Evolutionary conservation across 805 yeast genomes (phyloP), one percentile per base, ranked within the genome.

Genomic region (Saccharomycopsis vini): DNA sequence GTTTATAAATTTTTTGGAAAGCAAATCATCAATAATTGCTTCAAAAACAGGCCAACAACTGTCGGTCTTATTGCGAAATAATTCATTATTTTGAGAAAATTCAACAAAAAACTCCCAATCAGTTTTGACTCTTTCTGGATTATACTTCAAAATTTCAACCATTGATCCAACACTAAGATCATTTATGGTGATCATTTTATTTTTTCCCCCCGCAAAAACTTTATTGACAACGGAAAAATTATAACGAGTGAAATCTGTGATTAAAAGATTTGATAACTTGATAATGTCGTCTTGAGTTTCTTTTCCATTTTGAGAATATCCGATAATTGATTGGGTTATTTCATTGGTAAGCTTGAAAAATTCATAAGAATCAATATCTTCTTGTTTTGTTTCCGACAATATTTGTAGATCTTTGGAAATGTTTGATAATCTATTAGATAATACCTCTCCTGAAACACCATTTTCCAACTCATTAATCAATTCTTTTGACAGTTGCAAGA

Each of bases 51-150:
- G 13, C n/a, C n/a, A n/a, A n/a, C n/a, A n/a, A 26, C 26, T 37
- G n/a, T 37, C 32, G 7, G n/a, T 33, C n/a, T 32, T 18, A n/a
- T n/a, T n/a, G n/a, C n/a, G n/a, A n/a, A n/a, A n/a, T n/a, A n/a
- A n/a, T 7, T 32, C 19, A 32, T 32, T 32, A 18, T 32, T 7
- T 18, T 45, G 28, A 12, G 38, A 34, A 4, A 48, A 42, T n/a
- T 44, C 51, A 10, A 20, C 28, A 19, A 48, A 62, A 12, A 63
- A 28, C 40, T 62, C 65, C 57, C 58, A 63, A 34, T 59, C 56
- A 10, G 63, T 51, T 29, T 49, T 50, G 15, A 62, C 64, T 44
- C 69, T 54, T 7, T 66, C 67, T 1, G 69, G 66, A 48, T 64
- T 63, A 30, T 59, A 50, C 46, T 52, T 54, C n/a, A 63, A 52